phyloP scores from a whole-genome alignment of 2,329 filamentous ascomycete genomes.

The Diaporthe sp. region DNA sequence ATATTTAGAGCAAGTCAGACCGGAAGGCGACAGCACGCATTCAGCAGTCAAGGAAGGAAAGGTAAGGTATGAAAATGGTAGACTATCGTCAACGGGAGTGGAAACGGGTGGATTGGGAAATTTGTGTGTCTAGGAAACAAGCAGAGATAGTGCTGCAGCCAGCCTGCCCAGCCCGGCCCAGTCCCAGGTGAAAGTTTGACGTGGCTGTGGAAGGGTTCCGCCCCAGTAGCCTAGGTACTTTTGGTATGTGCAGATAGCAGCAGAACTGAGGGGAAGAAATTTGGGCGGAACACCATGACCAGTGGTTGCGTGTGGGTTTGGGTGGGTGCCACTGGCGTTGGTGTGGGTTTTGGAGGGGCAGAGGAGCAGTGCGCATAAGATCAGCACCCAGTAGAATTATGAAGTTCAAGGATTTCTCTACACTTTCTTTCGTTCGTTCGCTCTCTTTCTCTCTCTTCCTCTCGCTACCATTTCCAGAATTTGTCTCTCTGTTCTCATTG shows the following conservation, averaged over 20 bases:
- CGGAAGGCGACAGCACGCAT: slow-evolving; percentile 21
- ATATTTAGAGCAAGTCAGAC: slow-evolving; percentile 16
- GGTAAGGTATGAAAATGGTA: background rate
- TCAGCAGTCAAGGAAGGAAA: background rate
- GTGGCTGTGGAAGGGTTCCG: slow-evolving; percentile 30
- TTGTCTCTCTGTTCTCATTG: background rate
- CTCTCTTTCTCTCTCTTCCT: background rate
- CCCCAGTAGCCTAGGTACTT: slow-evolving; percentile 3
- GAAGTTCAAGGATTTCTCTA: background rate
- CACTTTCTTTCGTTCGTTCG: background rate
- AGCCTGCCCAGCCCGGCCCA: background rate
- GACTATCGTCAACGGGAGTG: slow-evolving; percentile 17
- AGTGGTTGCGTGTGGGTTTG: background rate
- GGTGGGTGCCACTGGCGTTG: background rate
- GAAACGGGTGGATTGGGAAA: slow-evolving; percentile 19
- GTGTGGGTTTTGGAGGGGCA: slow-evolving; percentile 21
- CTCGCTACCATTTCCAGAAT: no score
- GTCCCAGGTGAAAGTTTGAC: slow-evolving; percentile 25
- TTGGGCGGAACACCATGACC: slow-evolving; percentile 4
- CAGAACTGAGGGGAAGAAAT: background rate
- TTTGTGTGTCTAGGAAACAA: slow-evolving; percentile 21
- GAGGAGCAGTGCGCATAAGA: slow-evolving; percentile 1
- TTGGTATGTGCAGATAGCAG: slow-evolving; percentile 5
- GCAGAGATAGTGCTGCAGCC: slow-evolving; percentile 24
- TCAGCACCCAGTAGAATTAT: slow-evolving; percentile 9